Conservation (phyloP, 2,329 filamentous ascomycete species). For the Waltergamsia citrina region DNA sequence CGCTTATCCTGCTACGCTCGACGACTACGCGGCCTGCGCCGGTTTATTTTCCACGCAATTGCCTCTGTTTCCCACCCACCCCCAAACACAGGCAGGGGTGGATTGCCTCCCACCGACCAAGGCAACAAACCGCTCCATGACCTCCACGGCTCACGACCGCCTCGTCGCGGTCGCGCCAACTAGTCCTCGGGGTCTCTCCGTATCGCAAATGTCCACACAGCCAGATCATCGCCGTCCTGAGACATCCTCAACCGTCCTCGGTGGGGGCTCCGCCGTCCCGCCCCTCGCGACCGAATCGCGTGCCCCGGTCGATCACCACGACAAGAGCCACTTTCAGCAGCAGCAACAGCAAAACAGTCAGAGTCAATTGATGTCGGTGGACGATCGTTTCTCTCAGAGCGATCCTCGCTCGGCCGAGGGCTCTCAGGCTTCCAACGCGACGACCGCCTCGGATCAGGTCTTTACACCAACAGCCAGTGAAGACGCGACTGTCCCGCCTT, state of each 20-base stretch:
- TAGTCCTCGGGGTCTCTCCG: not conserved
- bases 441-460: conserved; percentile 14
- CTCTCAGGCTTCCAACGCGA: conserved; percentile 17
- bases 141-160: conserved; percentile 1
- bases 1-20: no score
- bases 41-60: conserved; percentile 1
- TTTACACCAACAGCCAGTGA: conserved; percentile 12
- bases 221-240: conserved; percentile 3
- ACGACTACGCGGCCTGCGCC: no score
- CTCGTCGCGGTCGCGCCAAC: conserved; percentile 3
- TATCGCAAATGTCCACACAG: not conserved
- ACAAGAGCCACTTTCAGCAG: conserved; percentile 1
- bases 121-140: not conserved
- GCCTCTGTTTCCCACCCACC: not conserved
- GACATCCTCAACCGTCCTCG: conserved; percentile 7
- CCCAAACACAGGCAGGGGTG: no score
- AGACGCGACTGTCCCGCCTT: conserved; percentile 18
- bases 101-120: not conserved
- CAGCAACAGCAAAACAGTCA: not conserved
- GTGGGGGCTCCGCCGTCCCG: conserved; percentile 16
- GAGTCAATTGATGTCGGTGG: conserved; percentile 1
- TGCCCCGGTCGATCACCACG: not conserved
- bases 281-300: conserved; percentile 3
- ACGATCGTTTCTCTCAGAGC: conserved; percentile 15
- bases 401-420: conserved; percentile 7